Evolutionary conservation across 2,329 filamentous ascomycete genomes (phyloP), one percentile per base, ranked within the genome.

Genomic region (Arthrobotrys megalospora): DNA sequence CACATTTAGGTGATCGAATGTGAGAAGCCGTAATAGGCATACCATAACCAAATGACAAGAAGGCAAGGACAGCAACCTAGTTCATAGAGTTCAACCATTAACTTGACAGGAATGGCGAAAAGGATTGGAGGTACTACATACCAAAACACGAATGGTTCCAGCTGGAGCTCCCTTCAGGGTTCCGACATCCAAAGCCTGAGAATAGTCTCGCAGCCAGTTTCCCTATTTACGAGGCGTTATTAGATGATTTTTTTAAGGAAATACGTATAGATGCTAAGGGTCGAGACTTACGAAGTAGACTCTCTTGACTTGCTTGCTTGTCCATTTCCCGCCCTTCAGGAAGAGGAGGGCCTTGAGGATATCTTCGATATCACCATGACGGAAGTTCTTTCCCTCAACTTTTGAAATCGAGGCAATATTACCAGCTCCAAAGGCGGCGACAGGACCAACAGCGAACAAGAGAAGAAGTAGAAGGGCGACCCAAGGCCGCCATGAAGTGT

Each of bases 141-240:
- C 91, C 43, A 96, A 85, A 76, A 95, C 89, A 50, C 93, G 88
- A 81, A 96, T 92, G 2, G 92, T 94, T 43, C 91, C 90, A 38
- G 91, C 91, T 80, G 92, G 93, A 76, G 93, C 90, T 77, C 90
- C 91, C 85, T 94, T 94, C 79, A 96, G 84, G 77, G 91, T 93
- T 60, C 92, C 92, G 4, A 94, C 91, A 82, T 95, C 93, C 84
- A 95, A 88, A 41, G 92, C 93, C 82, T 95, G 92, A 11, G 91
- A 94, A 84, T 96, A 96, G 85, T 95, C 93, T 77, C 93, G 89
- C 47, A 95, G 86, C 92, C 93, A 96, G 84, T 96, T 96, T 73
- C 93, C 92, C 83, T 83, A 62, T 24, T 53, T 1, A 10, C 52
- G 14, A 14, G 64, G 21, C n/a, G 6, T 21, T 36, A 28, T 66